A percentile compares a stretch with the other conserved stretches of the same genome.
These are phyloP conservation scores for Posidonia oceanica DNA, from an alignment of 116 monocot genomes.

Conservation along the genomic window DNA sequence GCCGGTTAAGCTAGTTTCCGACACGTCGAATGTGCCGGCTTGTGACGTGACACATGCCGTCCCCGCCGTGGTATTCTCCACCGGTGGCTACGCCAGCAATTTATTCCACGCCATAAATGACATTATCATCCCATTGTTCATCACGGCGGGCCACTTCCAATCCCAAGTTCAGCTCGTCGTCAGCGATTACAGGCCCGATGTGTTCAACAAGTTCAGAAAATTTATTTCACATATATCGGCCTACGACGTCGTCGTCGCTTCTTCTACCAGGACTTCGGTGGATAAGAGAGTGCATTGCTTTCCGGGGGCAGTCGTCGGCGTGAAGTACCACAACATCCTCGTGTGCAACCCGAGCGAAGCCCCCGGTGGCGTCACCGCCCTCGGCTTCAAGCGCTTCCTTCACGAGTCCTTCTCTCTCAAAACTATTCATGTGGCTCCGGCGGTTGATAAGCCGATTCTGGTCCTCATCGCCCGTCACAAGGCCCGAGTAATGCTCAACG, in stretches of 20 bases:
- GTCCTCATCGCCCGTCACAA: constrained; percentile 29
- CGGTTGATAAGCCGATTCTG: constrained; percentile 14
- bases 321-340: constrained; percentile 39
- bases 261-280: background rate
- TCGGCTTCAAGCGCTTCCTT: constrained; percentile 31
- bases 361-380: constrained; percentile 16
- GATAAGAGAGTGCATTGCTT: constrained; percentile 34
- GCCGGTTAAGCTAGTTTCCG: constrained; percentile 14
- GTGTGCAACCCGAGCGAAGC: constrained; percentile 24
- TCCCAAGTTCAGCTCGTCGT: constrained; percentile 16
- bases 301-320: constrained; percentile 35
- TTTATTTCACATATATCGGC: constrained; percentile 21
- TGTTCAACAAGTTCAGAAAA: constrained; percentile 28
- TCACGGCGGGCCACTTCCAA: constrained; percentile 23
- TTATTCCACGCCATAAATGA: constrained; percentile 56
- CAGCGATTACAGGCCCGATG: constrained; percentile 19
- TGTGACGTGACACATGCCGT: constrained; percentile 26
- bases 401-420: constrained; percentile 16
- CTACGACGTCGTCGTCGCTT: constrained; percentile 9
- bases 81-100: constrained; percentile 40
- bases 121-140: constrained; percentile 36
- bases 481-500: constrained; percentile 32
- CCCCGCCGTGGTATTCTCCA: constrained; percentile 50
- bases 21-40: background rate
- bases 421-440: background rate